Evolutionary conservation across 345 rosid species (phyloP).

Genomic region (Dovyalis caffra): DNA sequence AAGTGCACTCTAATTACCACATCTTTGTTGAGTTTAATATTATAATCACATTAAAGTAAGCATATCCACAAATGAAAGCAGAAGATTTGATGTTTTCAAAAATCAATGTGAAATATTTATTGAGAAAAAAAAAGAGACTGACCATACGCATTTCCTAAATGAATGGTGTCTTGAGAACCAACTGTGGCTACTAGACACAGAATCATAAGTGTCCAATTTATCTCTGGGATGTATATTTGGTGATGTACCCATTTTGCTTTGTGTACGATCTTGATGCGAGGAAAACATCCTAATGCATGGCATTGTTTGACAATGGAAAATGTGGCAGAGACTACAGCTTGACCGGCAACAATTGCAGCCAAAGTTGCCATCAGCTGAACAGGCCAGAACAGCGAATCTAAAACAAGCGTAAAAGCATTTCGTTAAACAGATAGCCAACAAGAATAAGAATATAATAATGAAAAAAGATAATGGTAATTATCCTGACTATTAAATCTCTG

Average conservation of each 20-base stretch:
- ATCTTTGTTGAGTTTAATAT: no score
- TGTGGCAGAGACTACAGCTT: slow-evolving; percentile 71
- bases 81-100: background rate
- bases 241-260: slow-evolving; percentile 77
- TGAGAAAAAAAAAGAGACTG: slow-evolving; percentile 20
- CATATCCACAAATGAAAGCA: background rate
- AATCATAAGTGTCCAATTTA: slow-evolving; percentile 92
- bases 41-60: background rate
- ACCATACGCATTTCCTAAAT: slow-evolving; percentile 85
- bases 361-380: slow-evolving; percentile 65
- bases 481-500: background rate
- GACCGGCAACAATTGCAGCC: slow-evolving; percentile 83
- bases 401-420: slow-evolving; percentile 18
- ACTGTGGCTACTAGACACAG: slow-evolving; percentile 67
- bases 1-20: no score
- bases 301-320: slow-evolving; percentile 83
- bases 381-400: slow-evolving; percentile 80
- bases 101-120: background rate
- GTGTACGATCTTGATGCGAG: slow-evolving; percentile 86
- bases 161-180: slow-evolving; percentile 57
- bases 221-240: slow-evolving; percentile 90
- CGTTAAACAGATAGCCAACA: slow-evolving; percentile 3
- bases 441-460: background rate
- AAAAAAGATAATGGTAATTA: no score
- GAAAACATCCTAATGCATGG: slow-evolving; percentile 88